Percentiles rank a stretch among this genome's conserved stretches.
Evolutionary conservation across 148 eudicot genomes (phyloP).

Genomic region (Pouteria glomerata): DNA sequence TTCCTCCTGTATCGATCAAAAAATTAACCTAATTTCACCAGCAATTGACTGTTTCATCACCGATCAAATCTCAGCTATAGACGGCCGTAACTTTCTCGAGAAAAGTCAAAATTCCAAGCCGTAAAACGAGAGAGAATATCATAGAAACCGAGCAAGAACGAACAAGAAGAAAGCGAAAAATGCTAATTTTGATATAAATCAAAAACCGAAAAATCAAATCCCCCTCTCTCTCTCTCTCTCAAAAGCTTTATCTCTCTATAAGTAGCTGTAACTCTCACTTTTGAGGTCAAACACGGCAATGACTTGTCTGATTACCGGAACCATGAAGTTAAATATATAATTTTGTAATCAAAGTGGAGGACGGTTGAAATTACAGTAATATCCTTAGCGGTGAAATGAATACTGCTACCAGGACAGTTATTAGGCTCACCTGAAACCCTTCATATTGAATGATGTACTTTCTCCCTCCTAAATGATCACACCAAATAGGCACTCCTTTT

Average conservation of each 20-base stretch:
- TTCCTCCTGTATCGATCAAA: not conserved
- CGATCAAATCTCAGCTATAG: not conserved
- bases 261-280: conserved; percentile 23
- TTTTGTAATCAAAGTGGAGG: not conserved
- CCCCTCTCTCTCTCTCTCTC: conserved; percentile 21
- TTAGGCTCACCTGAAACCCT: conserved; percentile 12
- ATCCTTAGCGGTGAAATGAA: conserved; percentile 6
- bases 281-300: conserved; percentile 87
- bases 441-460: conserved; percentile 12
- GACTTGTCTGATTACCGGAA: conserved; percentile 37
- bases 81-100: not conserved
- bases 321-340: not conserved
- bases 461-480: not conserved
- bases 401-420: not conserved
- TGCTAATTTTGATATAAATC: not conserved
- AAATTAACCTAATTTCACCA: conserved; percentile 5
- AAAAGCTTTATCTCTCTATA: no score
- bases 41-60: not conserved
- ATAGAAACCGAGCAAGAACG: not conserved
- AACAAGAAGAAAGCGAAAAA: not conserved
- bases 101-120: not conserved
- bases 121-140: not conserved
- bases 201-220: not conserved
- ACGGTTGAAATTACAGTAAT: conserved; percentile 5
- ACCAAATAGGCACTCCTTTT: conserved; percentile 3